Evolutionary conservation across 352 stramenopile species (phyloP), one percentile per base, ranked within the genome.

Genomic region (Globisporangium orthogonon): DNA sequence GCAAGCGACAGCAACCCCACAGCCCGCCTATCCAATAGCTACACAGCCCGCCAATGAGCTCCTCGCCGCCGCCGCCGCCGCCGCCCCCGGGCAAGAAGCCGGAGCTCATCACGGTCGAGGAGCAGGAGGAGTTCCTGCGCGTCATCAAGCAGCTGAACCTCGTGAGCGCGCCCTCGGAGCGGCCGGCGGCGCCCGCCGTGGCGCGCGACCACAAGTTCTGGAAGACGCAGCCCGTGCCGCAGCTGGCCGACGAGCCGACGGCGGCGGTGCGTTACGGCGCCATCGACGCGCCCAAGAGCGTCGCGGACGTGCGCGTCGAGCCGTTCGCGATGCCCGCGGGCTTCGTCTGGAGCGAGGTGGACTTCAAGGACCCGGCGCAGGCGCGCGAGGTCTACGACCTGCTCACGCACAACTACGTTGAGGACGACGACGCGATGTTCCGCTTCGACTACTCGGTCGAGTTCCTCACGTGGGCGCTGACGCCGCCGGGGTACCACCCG

Each of bases 401-500:
- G 37, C 79, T 99, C 4, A 96, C 86, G 15, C 79, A 96, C 62
- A 99, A 99, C 74, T 99, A 99, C 67, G 97, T 99, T 10, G 97
- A 99, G 67, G 97, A 99, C 71, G 97, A 99, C 69, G 96, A 98
- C 73, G 83, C 78, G 62, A 96, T 98, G 65, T 98, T 99, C 83
- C 91, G 97, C 35, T 96, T 97, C 53, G 88, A 95, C 63, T 97
- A 97, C 66, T 90, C 78, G 29, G 62, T 83, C 0, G 71, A 82
- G 17, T 95, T 96, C 45, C 62, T 97, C 28, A 73, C 79, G 54
- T 97, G 87, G 88, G 96, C 96, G 3, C 70, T 99, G 15, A 98
- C 82, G 10, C 94, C 97, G 15, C 97, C 97, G 2, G 92, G 87
- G 0, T 99, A 91, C 71, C 64, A 67, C 52, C 83, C 90, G 53